phyloP scores from a whole-genome alignment of 2,329 filamentous ascomycete genomes.

The Pestalotiopsis sp. region DNA sequence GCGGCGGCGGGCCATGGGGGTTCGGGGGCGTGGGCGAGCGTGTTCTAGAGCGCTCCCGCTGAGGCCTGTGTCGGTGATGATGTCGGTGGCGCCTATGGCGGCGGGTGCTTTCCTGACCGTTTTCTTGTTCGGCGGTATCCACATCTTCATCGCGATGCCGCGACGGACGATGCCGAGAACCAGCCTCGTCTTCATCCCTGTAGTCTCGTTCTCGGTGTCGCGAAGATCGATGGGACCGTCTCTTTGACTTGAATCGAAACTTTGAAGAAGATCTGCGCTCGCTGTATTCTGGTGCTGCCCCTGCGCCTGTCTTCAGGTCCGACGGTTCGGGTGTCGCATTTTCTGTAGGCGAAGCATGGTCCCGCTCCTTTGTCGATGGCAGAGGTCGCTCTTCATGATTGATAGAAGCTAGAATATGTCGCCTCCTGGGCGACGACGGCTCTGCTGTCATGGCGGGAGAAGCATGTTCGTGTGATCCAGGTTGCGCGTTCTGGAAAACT shows the following conservation, averaged over 20 bases:
- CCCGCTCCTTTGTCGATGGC: conserved; percentile 20
- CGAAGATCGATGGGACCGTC: conserved; percentile 26
- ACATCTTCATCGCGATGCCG: conserved; percentile 17
- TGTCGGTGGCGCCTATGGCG: conserved; percentile 27
- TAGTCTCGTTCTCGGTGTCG: conserved; percentile 21
- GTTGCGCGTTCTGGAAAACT: not conserved
- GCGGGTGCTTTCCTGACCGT: conserved; percentile 1
- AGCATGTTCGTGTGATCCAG: conserved; percentile 3
- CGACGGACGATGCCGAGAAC: not conserved
- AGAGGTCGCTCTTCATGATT: conserved; percentile 27
- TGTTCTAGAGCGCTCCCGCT: conserved; percentile 31
- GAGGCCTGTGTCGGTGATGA: conserved; percentile 31
- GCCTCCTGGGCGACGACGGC: conserved; percentile 33
- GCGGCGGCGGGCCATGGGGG: conserved; percentile 46
- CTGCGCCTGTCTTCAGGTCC: not conserved
- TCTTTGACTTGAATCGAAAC: conserved; percentile 45
- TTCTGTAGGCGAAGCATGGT: conserved; percentile 8
- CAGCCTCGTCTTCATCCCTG: conserved; percentile 7
- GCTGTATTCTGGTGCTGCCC: conserved; percentile 11
- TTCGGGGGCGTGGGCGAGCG: conserved; percentile 50
- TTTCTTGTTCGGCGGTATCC: conserved; percentile 7
- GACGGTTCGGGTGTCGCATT: not conserved
- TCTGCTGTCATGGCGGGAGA: conserved; percentile 28
- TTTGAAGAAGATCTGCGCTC: conserved; percentile 33
- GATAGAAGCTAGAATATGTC: conserved; percentile 35